These are phyloP conservation scores for Avena eriantha DNA, from an alignment of 176 grass and related monocot species.

Conservation along the genomic window DNA sequence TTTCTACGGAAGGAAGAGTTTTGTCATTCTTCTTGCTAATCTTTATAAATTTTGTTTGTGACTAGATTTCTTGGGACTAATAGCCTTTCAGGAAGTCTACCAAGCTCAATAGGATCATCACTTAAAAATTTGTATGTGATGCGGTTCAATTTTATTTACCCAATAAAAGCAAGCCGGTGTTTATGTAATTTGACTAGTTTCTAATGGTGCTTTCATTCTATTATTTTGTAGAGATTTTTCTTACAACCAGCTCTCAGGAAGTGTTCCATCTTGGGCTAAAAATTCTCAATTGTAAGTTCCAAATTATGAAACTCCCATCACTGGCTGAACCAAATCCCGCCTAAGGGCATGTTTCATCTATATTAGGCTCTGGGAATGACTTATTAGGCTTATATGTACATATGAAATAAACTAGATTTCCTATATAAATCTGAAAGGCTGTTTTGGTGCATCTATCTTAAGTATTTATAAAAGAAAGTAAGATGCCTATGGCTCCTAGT, in stretches of 20 bases:
- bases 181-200: constrained; percentile 3
- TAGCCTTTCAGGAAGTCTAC: constrained; percentile 29
- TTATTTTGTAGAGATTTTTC: constrained; percentile 77
- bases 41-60: constrained; percentile 30
- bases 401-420: constrained; percentile 1
- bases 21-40: constrained; percentile 18
- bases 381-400: constrained; percentile 18
- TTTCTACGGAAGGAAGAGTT: not conserved
- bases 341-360: not conserved
- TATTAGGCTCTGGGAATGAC: not conserved
- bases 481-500: not conserved
- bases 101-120: constrained; percentile 51
- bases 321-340: constrained; percentile 31
- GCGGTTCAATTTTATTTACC: constrained; percentile 25
- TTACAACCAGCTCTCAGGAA: constrained; percentile 85
- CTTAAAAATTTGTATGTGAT: constrained; percentile 65
- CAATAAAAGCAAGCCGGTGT: not conserved
- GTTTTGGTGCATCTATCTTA: not conserved
- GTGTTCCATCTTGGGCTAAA: constrained; percentile 80
- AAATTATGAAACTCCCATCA: constrained; percentile 15
- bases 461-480: not conserved
- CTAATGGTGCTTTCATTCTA: not conserved
- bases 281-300: constrained; percentile 74
- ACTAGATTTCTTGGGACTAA: constrained; percentile 39
- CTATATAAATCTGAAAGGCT: constrained; percentile 22